Percentiles rank a stretch among this genome's conserved stretches.
phyloP scores from a whole-genome alignment of 345 rosid genomes.

The Abelmoschus esculentus region DNA sequence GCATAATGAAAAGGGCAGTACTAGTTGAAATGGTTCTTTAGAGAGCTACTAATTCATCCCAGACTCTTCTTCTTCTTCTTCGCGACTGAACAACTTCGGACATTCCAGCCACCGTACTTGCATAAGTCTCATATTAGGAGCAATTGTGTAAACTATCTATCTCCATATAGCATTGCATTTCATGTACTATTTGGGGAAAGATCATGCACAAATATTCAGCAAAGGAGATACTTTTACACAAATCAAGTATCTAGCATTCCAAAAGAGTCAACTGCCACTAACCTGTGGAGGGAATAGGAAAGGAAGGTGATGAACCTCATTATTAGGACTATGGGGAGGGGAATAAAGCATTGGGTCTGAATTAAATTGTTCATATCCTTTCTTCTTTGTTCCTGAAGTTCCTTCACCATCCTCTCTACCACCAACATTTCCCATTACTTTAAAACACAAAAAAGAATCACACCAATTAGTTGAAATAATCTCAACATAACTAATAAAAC shows the following conservation, averaged over 20 bases:
- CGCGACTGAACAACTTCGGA: not conserved
- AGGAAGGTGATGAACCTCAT: conserved; percentile 17
- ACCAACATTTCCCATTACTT: conserved; percentile 65
- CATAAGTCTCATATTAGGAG: not conserved
- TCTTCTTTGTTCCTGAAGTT: conserved; percentile 17
- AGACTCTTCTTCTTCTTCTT: not conserved
- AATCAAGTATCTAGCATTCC: not conserved
- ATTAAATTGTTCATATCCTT: conserved; percentile 19
- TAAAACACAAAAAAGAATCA: conserved; percentile 11
- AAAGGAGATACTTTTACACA: no score
- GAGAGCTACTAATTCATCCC: not conserved
- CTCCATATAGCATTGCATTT: not conserved
- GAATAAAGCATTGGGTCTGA: conserved; percentile 29
- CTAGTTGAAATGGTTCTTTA: not conserved
- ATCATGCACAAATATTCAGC: not conserved
- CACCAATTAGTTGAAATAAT: conserved; percentile 18
- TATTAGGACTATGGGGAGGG: conserved; percentile 20
- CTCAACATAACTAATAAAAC: conserved; percentile 4
- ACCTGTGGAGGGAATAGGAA: conserved; percentile 30
- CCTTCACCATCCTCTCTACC: conserved; percentile 43
- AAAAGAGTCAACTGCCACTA: not conserved
- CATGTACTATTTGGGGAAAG: not conserved
- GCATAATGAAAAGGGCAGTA: not conserved
- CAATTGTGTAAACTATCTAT: not conserved
- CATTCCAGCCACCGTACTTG: not conserved